These are phyloP conservation scores for Aspergillus sp. DNA, from an alignment of 2,329 filamentous ascomycete genomes.

Conservation along the genomic window DNA sequence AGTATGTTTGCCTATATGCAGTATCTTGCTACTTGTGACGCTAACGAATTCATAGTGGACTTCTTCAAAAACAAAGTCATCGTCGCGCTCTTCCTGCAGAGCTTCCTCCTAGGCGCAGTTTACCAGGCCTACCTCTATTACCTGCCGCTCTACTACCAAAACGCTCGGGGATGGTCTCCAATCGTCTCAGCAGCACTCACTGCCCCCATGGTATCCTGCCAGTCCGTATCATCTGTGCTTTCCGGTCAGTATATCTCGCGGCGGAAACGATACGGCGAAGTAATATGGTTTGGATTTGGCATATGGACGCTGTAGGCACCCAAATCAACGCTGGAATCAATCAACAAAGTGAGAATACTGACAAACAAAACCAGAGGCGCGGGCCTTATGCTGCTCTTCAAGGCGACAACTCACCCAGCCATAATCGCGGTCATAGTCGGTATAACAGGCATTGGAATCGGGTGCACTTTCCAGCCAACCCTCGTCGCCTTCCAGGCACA, in stretches of 20 bases:
- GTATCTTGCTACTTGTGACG: neutral
- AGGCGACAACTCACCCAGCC: conserved; percentile 45
- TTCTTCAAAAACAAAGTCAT: conserved; percentile 58
- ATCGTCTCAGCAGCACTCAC: conserved; percentile 54
- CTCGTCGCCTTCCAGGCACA: conserved; percentile 61
- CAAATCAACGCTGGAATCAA: too few relatives aligned
- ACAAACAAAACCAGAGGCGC: conserved; percentile 38
- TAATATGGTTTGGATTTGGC: conserved; percentile 53
- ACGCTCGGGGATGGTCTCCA: conserved; percentile 49
- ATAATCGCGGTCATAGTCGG: conserved; percentile 53
- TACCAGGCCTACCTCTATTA: conserved; percentile 63
- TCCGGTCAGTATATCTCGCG: conserved; percentile 61
- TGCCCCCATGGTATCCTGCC: conserved; percentile 50
- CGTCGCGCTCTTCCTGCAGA: conserved; percentile 56
- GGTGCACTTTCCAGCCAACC: conserved; percentile 53
- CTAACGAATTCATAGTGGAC: conserved; percentile 13
- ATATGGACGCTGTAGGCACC: conserved; percentile 47
- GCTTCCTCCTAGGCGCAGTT: conserved; percentile 59
- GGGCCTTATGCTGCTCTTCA: conserved; percentile 54
- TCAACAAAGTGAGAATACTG: neutral
- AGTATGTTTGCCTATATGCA: conserved; percentile 22
- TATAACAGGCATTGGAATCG: conserved; percentile 55
- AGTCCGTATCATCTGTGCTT: conserved; percentile 39
- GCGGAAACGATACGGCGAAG: conserved; percentile 57
- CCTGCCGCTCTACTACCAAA: conserved; percentile 63